Percentiles rank a stretch among this genome's conserved stretches.
These are phyloP conservation scores for bread wheat (Triticum aestivum) DNA, from an alignment of 176 grass and related monocot genomes.

Conservation along the genomic window IWGSC_CS_RefSeq_v2.1 NC_057807.1:445774076-445774575, in stretches of 20 bases:
- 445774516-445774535: constrained; percentile 67
- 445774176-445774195: constrained; percentile 83
- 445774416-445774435: constrained; percentile 82
- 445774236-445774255: constrained; percentile 71
- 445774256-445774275: constrained; percentile 77
- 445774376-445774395: constrained; percentile 77
- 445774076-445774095: constrained; percentile 23
- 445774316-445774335: constrained; percentile 75
- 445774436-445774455: constrained; percentile 84
- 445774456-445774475: constrained; percentile 68
- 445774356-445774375: constrained; percentile 77
- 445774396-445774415: constrained; percentile 77
- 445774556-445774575: constrained; percentile 75
- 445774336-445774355: constrained; percentile 71
- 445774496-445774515: constrained; percentile 87
- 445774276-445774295: constrained; percentile 76
- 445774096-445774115: constrained; percentile 15
- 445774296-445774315: constrained; percentile 64
- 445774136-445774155: constrained; percentile 51
- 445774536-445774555: constrained; percentile 88
- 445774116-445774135: constrained; percentile 53
- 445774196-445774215: constrained; percentile 76
- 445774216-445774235: constrained; percentile 73
- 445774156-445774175: constrained; percentile 59
- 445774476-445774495: constrained; percentile 76